Conservation (phyloP, 2,329 filamentous ascomycete genomes). For the Lachnellula subtilissima region DNA sequence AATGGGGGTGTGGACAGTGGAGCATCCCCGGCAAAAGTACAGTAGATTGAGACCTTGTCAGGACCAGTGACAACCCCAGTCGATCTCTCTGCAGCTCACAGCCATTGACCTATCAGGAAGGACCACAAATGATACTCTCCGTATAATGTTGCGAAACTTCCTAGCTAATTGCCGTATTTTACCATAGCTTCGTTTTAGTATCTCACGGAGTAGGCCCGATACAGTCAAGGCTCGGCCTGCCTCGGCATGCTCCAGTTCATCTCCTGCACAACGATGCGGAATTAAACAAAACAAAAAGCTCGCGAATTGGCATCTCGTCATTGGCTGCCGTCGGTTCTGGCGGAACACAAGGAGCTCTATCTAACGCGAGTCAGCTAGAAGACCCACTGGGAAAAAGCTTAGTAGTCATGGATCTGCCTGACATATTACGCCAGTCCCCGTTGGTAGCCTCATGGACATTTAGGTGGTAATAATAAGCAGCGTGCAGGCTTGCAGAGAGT, state of each 20-base stretch:
- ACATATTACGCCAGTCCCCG: constrained; percentile 6
- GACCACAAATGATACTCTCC: neutral
- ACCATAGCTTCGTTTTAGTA: neutral
- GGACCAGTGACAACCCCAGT: neutral
- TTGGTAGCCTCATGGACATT: neutral
- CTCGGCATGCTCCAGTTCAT: constrained; percentile 3
- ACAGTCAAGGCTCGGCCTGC: neutral
- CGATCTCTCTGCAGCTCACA: neutral
- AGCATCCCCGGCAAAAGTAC: neutral
- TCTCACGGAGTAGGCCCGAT: neutral
- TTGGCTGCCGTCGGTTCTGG: constrained; percentile 1
- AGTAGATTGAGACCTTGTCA: neutral
- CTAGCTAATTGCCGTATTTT: constrained; percentile 17
- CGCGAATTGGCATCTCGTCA: neutral
- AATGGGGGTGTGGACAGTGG: neutral
- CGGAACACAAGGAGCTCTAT: neutral
- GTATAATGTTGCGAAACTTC: constrained; percentile 4
- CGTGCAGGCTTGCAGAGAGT: neutral
- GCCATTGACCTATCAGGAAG: constrained; percentile 4
- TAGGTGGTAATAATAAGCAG: neutral
- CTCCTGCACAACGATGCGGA: neutral
- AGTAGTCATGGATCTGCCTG: constrained; percentile 9
- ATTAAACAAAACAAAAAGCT: neutral
- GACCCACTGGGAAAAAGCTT: constrained; percentile 12
- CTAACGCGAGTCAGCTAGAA: constrained; percentile 17